These are phyloP conservation scores for Neurospora crassa DNA, from an alignment of 2,329 filamentous ascomycete species.

Conservation along the genomic window DNA sequence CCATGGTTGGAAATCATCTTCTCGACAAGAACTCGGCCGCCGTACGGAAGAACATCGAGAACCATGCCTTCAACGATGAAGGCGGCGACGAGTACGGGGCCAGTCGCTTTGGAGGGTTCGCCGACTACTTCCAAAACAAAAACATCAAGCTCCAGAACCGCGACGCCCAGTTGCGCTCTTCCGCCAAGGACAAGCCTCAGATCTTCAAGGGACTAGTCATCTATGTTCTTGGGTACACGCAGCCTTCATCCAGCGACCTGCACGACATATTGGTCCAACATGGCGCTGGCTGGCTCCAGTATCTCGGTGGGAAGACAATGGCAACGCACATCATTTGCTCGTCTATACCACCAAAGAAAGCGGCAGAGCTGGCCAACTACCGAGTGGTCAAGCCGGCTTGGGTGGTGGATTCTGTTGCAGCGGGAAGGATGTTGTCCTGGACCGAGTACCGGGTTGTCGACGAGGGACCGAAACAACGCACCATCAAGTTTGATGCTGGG, in stretches of 20 bases:
- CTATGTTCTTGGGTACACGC: slow-evolving; percentile 92
- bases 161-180: slow-evolving; percentile 68
- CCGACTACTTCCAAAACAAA: slow-evolving; percentile 89
- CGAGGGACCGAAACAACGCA: slow-evolving; percentile 73
- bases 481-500: slow-evolving; percentile 53
- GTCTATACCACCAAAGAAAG: slow-evolving; percentile 83
- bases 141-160: slow-evolving; percentile 96
- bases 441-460: slow-evolving; percentile 74
- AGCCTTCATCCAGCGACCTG: slow-evolving; percentile 66
- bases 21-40: slow-evolving; percentile 54
- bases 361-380: slow-evolving; percentile 77
- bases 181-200: slow-evolving; percentile 59
- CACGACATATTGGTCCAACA: slow-evolving; percentile 81
- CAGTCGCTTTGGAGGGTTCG: slow-evolving; percentile 81
- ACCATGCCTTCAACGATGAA: slow-evolving; percentile 68
- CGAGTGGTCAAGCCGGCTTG: slow-evolving; percentile 90
- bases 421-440: slow-evolving; percentile 79
- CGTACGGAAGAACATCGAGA: slow-evolving; percentile 52
- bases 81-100: slow-evolving; percentile 83
- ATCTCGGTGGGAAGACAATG: slow-evolving; percentile 86
- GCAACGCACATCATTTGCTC: slow-evolving; percentile 95
- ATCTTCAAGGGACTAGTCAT: slow-evolving; percentile 89
- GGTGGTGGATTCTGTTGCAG: slow-evolving; percentile 81
- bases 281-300: slow-evolving; percentile 93
- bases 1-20: neutral